Base-by-base conservation (phyloP, 257 asterid genomes). In the Ilex asprella region DNA sequence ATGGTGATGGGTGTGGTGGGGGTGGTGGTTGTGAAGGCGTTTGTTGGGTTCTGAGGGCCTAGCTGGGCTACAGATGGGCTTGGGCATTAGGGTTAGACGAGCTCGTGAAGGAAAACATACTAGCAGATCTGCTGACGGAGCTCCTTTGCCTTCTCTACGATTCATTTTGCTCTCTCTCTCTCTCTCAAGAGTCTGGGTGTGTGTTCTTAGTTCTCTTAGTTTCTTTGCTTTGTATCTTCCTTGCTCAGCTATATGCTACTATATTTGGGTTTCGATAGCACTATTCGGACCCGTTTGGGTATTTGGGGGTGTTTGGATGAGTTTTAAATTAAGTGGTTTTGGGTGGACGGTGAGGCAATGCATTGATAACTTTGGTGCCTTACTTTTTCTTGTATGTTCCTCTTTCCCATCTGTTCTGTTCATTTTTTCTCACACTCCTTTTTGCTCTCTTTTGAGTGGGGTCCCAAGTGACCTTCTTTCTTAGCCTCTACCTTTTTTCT, bases 81-180 rank as follows among this genome's bases (percentile, higher is more conserved):
- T 90, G 0, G 98, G 98, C 95, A 86, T 76, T 15, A 88, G 78
- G 2, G 81, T 78, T n/a, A 88, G 57, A 67, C 82, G 98, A 30
- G 91, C 86, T 73, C 96, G 80, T 15, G 98, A 31, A 2, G 98
- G 98, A 71, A 91, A 88, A 60, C 98, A 88, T 0, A 91, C 91
- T 39, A 91, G 75, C 12, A 91, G 76, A 78, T 91, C 96, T 3
- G 94, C 68, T 14, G 98, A 62, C 0, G 88, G 87, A 53, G 89
- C 89, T 32, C 90, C 96, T 73, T 81, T 91, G 62, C 83, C 80
- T 44, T 80, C 87, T 84, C 88, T 90, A 30, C 74, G 69, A 74
- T 67, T 84, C 95, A 86, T 89, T 62, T 31, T 71, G 35, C 32
- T 3, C 47, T 16, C 15, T 43, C 39, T 12, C 29, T 69, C 10